Base-by-base conservation (phyloP, 2,329 filamentous ascomycete species). In the Aspergillus tubingensis region DNA sequence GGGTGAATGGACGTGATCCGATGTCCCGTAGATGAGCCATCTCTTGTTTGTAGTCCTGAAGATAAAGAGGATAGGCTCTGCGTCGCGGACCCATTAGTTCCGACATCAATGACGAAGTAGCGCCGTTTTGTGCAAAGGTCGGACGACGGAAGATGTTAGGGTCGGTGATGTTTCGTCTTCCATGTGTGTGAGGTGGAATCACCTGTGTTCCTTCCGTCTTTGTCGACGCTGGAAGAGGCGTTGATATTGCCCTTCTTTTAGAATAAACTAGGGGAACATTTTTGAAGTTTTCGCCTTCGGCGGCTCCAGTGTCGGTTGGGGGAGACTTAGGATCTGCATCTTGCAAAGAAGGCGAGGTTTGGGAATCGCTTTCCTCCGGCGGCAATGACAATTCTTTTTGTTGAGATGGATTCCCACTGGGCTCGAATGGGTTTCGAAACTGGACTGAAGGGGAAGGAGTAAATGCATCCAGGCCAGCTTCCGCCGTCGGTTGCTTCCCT, bases 161-260 rank as follows among this genome's bases (percentile, higher is more conserved):
- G 59, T 79, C 75, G 11, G 76, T 79, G 54, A 79, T 76, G 49
- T 78, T 77, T 48, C 76, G 72, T 63, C 75, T 73, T 62, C 69
- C 70, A 43, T 71, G 65, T 8, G 65, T 61, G 39, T 64, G 67
- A 19, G 67, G 59, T 2, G 71, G 66, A 48, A 54, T 62, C 32
- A 68, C 66, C 38, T 65, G 68, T 17, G 68, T 44, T 58, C 66
- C 69, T 65, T 75, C 73, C 61, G 65, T 56, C 55, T 65, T 70
- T 17, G 68, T 57, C 25, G 68, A 27, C 38, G 69, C 63, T 19
- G 69, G 65, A 39, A 70, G 51, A 44, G 72, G 68, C 30, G 72
- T 70, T 39, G 72, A 73, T 41, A 69, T 67, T 32, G 68, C 71
- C 48, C 72, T 71, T 49, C 68, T 68, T 50, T 73, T 75, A 7